Conservation (phyloP, 1,139 yeast genomes). For the Yamadazyma spencermartinsiae region DNA sequence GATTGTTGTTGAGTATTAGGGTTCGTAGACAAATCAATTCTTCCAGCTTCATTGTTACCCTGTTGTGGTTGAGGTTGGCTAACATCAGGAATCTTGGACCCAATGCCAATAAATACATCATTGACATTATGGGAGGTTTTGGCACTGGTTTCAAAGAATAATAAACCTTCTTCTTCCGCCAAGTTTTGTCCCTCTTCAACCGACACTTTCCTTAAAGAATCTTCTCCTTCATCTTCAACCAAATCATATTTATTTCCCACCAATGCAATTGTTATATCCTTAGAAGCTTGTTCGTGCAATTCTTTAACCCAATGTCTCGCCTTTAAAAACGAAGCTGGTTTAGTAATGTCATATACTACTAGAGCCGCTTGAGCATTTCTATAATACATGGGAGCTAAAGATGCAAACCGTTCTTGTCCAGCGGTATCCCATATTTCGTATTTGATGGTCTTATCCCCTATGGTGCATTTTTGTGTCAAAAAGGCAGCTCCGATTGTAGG, state of each 20-base stretch:
- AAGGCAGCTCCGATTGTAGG: conserved; percentile 99
- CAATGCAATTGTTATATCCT: conserved; percentile 86
- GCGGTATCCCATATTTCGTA: conserved; percentile 99
- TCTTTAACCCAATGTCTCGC: conserved; percentile 99
- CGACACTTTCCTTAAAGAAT: conserved; percentile 69
- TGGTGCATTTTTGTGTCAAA: conserved; percentile 89
- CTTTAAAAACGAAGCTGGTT: conserved; percentile 95
- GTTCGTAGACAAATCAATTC: conserved; percentile 26
- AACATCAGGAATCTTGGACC: conserved; percentile 70
- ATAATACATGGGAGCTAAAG: conserved; percentile 96
- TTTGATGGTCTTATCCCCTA: conserved; percentile 86
- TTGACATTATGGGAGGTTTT: conserved; percentile 83
- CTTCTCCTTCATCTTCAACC: conserved; percentile 31
- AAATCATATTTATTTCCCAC: conserved; percentile 93
- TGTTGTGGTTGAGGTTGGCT: conserved; percentile 3
- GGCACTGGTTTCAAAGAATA: conserved; percentile 93
- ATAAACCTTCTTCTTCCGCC: conserved; percentile 68
- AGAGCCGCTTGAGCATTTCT: conserved; percentile 98
- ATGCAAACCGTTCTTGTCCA: conserved; percentile 96
- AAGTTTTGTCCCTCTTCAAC: conserved; percentile 81
- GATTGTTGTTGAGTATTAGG: conserved; percentile 8
- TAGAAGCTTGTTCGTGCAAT: conserved; percentile 90
- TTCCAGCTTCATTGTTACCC: conserved; percentile 21
- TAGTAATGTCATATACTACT: conserved; percentile 93
- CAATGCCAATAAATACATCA: conserved; percentile 80